Base-by-base conservation (phyloP, 2,329 filamentous ascomycete species). In the Elsinoe necatrix region DNA sequence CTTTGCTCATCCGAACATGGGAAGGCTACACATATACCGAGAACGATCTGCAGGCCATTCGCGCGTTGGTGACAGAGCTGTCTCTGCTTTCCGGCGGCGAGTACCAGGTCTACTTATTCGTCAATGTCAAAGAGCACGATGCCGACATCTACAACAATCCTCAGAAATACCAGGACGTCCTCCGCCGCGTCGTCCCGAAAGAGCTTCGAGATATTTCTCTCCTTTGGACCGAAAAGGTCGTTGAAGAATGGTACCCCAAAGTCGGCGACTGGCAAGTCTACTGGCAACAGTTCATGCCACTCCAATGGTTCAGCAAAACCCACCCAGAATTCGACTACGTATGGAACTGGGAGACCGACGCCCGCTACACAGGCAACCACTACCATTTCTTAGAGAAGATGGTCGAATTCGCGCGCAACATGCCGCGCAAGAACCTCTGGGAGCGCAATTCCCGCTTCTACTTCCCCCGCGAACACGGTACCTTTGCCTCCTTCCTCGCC, bases 261-360 rank as follows among this genome's bases (percentile, higher is more conserved):
- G 69, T 78, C 37, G 71, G 68, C 35, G 73, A 76, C 58, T 76
- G 73, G 71, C 71, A 75, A 57, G 73, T 76, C 7, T 76, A 76
- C 63, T 77, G 73, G 72, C 70, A 74, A 27, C 84, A 88, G 64
- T 88, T 84, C 75, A 77, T 89, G 62, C 84, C 85, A 4, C 77
- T 90, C 1, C 87, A 90, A 66, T 85, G 84, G 70, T 90, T 91
- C 66, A 81, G 81, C 58, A 79, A 86, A 64, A 84, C 86, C 51
- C 84, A 89, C 64, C 86, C 86, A 0, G 83, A 92, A 64, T 93
- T 87, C 61, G 86, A 91, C 63, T 89, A 81, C 64, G 78, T 89
- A 63, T 77, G 88, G 87, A 91, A 92, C 68, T 91, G 87, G 87
- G 89, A 93, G 67, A 87, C 89, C 72, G 87, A 93, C 66, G 83